phyloP scores from a whole-genome alignment of 2,329 filamentous ascomycete genomes.

The Aureobasidium zeae region DNA sequence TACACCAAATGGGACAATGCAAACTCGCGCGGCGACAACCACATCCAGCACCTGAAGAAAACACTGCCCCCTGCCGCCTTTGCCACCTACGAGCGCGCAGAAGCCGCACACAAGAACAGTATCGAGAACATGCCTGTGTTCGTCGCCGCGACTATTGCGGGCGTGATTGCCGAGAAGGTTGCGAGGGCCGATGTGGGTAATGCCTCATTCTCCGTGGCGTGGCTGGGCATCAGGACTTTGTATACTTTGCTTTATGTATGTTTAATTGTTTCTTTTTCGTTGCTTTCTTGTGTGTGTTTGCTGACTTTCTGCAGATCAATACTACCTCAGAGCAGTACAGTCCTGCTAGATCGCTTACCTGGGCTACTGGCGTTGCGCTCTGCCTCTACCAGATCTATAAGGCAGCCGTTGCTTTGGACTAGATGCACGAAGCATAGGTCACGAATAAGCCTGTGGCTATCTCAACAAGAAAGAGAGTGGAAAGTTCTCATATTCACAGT shows the following conservation, averaged over 20 bases:
- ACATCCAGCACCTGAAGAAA: constrained; percentile 31
- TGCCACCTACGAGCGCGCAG: constrained; percentile 36
- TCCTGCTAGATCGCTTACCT: constrained; percentile 25
- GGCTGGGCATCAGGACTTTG: constrained; percentile 29
- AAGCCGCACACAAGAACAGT: constrained; percentile 38
- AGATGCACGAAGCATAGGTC: too few species aligned
- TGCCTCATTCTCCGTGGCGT: constrained; percentile 31
- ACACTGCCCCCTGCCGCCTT: constrained; percentile 30
- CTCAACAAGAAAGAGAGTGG: background rate
- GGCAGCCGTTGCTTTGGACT: constrained; percentile 21
- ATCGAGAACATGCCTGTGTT: constrained; percentile 41
- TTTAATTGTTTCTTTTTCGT: too few species aligned
- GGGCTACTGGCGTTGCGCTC: constrained; percentile 24
- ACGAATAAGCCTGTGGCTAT: too few species aligned
- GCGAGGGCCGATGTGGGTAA: constrained; percentile 23
- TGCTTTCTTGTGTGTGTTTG: too few species aligned
- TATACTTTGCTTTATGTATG: constrained; percentile 32
- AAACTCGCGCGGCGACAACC: constrained; percentile 32
- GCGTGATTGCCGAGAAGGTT: constrained; percentile 32
- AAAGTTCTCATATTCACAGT: background rate
- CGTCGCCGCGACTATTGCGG: constrained; percentile 35
- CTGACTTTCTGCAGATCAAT: too few species aligned
- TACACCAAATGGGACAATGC: constrained; percentile 33
- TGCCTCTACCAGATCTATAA: constrained; percentile 26
- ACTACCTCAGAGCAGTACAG: constrained; percentile 22